Percentiles rank a stretch among this genome's conserved stretches.
phyloP scores from a whole-genome alignment of 108 stramenopile genomes.

The Cylindrotheca fusiformis region DNA sequence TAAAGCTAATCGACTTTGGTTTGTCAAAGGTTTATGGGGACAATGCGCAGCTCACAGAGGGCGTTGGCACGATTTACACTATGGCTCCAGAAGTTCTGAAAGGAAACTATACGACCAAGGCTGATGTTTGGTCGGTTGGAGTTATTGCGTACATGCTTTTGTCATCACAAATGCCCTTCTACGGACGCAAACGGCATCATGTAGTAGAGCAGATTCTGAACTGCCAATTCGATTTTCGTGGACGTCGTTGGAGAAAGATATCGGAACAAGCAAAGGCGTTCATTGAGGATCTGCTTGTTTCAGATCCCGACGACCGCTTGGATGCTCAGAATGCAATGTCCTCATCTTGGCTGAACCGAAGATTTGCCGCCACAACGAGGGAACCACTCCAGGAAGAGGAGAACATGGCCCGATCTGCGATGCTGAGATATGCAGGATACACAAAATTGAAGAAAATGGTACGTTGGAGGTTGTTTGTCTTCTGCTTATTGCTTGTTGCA shows the following conservation, averaged over 20 bases:
- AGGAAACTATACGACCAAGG: slow-evolving; percentile 63
- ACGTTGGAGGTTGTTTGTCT: background rate
- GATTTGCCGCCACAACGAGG: slow-evolving; percentile 38
- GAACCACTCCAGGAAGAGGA: slow-evolving; percentile 36
- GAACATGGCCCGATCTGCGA: slow-evolving; percentile 37
- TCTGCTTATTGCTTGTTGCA: background rate
- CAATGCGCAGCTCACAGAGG: slow-evolving; percentile 42
- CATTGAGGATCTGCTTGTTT: slow-evolving; percentile 41
- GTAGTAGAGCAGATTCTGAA: slow-evolving; percentile 66
- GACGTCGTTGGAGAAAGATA: slow-evolving; percentile 53
- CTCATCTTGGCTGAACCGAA: slow-evolving; percentile 27
- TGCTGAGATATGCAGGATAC: slow-evolving; percentile 49
- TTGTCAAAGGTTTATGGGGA: slow-evolving; percentile 39
- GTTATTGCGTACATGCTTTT: slow-evolving; percentile 80
- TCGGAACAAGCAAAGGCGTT: slow-evolving; percentile 60
- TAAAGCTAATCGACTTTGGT: slow-evolving; percentile 70
- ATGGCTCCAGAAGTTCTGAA: slow-evolving; percentile 60
- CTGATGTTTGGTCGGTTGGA: slow-evolving; percentile 75
- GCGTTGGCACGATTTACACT: slow-evolving; percentile 70
- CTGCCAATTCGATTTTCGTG: slow-evolving; percentile 45
- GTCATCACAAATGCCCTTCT: slow-evolving; percentile 74
- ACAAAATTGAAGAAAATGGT: slow-evolving; percentile 57
- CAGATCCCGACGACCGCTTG: slow-evolving; percentile 43
- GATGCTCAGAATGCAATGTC: slow-evolving; percentile 31
- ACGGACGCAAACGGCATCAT: slow-evolving; percentile 43